These are phyloP conservation scores for Candida easanensis DNA, from an alignment of 805 yeast species.

Conservation along the genomic window DNA sequence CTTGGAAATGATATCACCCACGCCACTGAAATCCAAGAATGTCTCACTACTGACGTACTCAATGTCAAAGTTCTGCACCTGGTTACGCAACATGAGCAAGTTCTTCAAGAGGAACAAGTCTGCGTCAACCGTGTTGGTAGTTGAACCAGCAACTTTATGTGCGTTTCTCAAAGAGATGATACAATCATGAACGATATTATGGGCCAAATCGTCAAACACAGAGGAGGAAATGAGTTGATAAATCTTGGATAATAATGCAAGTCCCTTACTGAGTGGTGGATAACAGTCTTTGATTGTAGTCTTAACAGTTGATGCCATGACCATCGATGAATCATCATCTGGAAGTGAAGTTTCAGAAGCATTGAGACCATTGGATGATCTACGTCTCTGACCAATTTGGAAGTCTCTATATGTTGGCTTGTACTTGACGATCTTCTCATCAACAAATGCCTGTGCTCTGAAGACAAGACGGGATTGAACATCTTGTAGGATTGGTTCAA, in stretches of 20 bases:
- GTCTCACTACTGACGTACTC: constrained; percentile 71
- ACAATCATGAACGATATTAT: constrained; percentile 78
- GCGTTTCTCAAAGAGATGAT: constrained; percentile 59
- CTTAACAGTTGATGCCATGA: constrained; percentile 1
- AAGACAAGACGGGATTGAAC: constrained; percentile 79
- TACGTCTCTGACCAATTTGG: constrained; percentile 40
- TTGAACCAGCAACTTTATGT: constrained; percentile 40
- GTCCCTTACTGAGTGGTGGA: constrained; percentile 68
- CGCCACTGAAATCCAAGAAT: constrained; percentile 77
- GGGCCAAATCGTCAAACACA: constrained; percentile 88
- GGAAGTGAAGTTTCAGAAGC: constrained; percentile 2
- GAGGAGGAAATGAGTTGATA: constrained; percentile 74
- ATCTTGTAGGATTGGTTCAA: constrained; percentile 71
- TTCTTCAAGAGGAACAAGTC: constrained; percentile 70
- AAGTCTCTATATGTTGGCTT: constrained; percentile 69
- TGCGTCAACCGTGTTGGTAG: constrained; percentile 54
- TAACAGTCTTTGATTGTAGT: constrained; percentile 45
- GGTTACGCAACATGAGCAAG: constrained; percentile 65
- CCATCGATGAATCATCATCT: constrained; percentile 9
- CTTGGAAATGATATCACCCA: constrained; percentile 48
- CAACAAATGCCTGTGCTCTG: constrained; percentile 71
- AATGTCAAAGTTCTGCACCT: constrained; percentile 74
- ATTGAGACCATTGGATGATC: constrained; percentile 5
- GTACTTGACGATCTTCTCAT: constrained; percentile 63
- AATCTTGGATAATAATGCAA: constrained; percentile 69